Conservation (phyloP, 306 rosid genomes). For the Hylodesmum podocarpum region DNA sequence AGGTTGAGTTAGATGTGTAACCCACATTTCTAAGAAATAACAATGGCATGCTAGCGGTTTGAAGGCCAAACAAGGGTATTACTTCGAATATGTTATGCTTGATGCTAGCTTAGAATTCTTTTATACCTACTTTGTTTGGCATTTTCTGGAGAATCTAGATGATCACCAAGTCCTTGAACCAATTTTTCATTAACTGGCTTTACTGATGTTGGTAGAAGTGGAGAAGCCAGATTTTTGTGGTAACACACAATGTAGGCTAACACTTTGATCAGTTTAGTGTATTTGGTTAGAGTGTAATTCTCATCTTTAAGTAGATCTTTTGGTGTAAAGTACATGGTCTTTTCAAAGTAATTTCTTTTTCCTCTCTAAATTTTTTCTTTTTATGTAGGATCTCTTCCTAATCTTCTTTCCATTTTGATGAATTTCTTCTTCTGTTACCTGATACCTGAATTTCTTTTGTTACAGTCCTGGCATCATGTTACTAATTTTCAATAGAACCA, state of each 20-base stretch:
- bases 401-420: background rate
- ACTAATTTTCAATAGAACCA: slow-evolving; percentile 67
- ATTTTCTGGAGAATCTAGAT: background rate
- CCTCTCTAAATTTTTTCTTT: background rate
- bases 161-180: background rate
- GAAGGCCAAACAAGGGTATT: background rate
- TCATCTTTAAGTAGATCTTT: slow-evolving; percentile 15
- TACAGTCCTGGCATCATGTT: slow-evolving; percentile 92
- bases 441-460: slow-evolving; percentile 23
- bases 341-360: background rate
- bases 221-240: slow-evolving; percentile 5
- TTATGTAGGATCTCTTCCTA: background rate
- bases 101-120: background rate
- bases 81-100: slow-evolving; percentile 14
- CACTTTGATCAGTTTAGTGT: background rate
- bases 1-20: too few relatives aligned
- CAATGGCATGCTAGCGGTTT: background rate
- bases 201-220: background rate
- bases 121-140: background rate
- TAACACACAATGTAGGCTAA: background rate
- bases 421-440: background rate
- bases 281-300: background rate
- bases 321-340: background rate
- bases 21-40: too few relatives aligned
- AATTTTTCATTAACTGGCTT: background rate